Conservation (phyloP, 2,329 filamentous ascomycete species). For the Ophiognomonia clavigignenti-juglandacearum region DNA sequence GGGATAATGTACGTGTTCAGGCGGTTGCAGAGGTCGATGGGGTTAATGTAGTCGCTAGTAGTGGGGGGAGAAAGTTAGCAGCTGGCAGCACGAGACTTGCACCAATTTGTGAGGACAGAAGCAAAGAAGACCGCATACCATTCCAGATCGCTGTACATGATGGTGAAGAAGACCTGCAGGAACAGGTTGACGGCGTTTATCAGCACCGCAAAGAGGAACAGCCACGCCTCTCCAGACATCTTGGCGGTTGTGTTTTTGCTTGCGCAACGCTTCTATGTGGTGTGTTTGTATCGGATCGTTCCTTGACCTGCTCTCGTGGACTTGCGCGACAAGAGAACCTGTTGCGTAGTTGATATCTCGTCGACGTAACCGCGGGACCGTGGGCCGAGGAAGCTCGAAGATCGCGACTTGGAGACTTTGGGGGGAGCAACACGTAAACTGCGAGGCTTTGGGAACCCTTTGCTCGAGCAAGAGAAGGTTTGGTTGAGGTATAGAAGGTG, state of each 20-base stretch:
- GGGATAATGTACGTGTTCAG: conserved; percentile 99
- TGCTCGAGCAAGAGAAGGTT: not conserved
- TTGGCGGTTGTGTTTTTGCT: conserved; percentile 26
- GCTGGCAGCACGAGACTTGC: conserved; percentile 5
- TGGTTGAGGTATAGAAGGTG: not conserved
- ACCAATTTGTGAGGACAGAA: not conserved
- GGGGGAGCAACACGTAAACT: not conserved
- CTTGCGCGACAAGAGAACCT: not conserved
- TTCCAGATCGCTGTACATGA: conserved; percentile 99
- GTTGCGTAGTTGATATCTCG: too few species aligned
- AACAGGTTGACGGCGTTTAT: conserved; percentile 99
- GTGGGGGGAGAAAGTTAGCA: conserved; percentile 1
- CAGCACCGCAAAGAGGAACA: conserved; percentile 95
- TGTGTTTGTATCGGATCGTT: not conserved
- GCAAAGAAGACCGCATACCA: conserved; percentile 56
- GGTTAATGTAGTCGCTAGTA: conserved; percentile 96
- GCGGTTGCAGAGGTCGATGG: conserved; percentile 99
- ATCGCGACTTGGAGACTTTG: not conserved
- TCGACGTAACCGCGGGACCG: not conserved
- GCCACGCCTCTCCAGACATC: conserved; percentile 98
- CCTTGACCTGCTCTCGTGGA: not conserved
- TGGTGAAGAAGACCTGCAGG: conserved; percentile 99
- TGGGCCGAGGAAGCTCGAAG: not conserved
- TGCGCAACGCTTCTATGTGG: conserved; percentile 1
- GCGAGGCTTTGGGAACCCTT: not conserved